Percentiles rank a stretch among this genome's conserved stretches.
Evolutionary conservation across 176 grass and related monocot species (phyloP).

Genomic region (Oryza rufipogon): DNA sequence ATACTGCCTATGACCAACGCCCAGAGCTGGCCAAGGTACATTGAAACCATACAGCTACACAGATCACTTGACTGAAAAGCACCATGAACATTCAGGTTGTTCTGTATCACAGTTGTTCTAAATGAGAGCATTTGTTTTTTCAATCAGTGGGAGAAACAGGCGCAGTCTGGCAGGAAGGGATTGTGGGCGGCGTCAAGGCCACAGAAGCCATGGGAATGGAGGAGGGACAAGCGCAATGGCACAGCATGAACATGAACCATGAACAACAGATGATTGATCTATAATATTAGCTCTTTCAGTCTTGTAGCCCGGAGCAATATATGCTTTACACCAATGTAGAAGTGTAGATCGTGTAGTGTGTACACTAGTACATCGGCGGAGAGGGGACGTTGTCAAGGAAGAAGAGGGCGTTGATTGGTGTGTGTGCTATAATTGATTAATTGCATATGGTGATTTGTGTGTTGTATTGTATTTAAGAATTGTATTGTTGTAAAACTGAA

Average conservation of each 20-base stretch:
- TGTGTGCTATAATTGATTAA: neutral
- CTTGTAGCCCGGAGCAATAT: neutral
- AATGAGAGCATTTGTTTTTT: neutral
- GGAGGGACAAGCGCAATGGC: constrained; percentile 71
- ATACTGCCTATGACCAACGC: constrained; percentile 80
- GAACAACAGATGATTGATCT: constrained; percentile 8
- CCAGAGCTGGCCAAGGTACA: constrained; percentile 64
- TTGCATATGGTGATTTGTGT: constrained; percentile 2
- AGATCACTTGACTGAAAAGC: neutral
- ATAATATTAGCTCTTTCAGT: neutral
- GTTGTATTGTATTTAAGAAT: neutral
- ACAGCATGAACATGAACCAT: constrained; percentile 27
- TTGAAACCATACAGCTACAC: neutral
- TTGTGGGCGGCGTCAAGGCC: constrained; percentile 80
- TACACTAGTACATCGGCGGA: neutral
- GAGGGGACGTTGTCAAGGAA: constrained; percentile 5
- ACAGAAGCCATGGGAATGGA: constrained; percentile 97
- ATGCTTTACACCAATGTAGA: neutral
- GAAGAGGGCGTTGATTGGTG: constrained; percentile 8
- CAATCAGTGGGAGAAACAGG: constrained; percentile 85
- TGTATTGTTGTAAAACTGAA: neutral
- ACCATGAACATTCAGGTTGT: neutral
- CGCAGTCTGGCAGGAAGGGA: constrained; percentile 59
- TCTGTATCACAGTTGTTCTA: neutral
- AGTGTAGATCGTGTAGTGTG: constrained; percentile 1